phyloP scores from a whole-genome alignment of 83 land plant genomes.

The Picea abies region DNA sequence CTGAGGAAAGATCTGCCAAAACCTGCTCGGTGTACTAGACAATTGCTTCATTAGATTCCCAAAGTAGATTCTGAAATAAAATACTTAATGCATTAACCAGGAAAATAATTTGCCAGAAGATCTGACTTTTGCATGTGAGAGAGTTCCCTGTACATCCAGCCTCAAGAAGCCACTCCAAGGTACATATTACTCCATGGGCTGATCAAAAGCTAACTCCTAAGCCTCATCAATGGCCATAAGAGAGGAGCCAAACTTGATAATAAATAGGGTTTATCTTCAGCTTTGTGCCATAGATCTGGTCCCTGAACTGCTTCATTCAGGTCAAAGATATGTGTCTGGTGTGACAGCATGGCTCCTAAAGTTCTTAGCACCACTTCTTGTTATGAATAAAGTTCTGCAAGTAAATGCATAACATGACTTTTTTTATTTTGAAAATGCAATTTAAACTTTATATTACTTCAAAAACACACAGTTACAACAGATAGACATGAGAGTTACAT shows the following conservation, averaged over 20 bases:
- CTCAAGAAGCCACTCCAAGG: slow-evolving; percentile 90
- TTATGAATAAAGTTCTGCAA: slow-evolving; percentile 92
- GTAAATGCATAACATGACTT: slow-evolving; percentile 91
- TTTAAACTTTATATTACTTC: no score
- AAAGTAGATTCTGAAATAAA: slow-evolving; percentile 83
- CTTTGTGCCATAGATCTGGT: slow-evolving; percentile 20
- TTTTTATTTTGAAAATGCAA: no score
- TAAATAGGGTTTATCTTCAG: slow-evolving; percentile 56
- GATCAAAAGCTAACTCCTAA: slow-evolving; percentile 62
- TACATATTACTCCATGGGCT: slow-evolving; percentile 83
- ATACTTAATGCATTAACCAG: slow-evolving; percentile 82
- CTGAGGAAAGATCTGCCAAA: slow-evolving; percentile 80
- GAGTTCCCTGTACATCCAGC: slow-evolving; percentile 48
- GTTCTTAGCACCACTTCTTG: slow-evolving; percentile 66
- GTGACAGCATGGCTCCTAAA: slow-evolving; percentile 18
- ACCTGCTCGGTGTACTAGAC: slow-evolving; percentile 80
- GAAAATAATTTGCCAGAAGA: slow-evolving; percentile 79
- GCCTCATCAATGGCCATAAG: slow-evolving; percentile 98
- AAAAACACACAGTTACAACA: slow-evolving; percentile 25
- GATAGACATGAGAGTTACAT: no score
- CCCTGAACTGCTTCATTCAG: slow-evolving; percentile 53
- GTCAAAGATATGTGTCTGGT: slow-evolving; percentile 51
- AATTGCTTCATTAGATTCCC: slow-evolving; percentile 81
- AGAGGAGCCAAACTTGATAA: slow-evolving; percentile 75
- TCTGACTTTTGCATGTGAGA: slow-evolving; percentile 18